Conservation (phyloP, 768 basidiomycete species). For the Boletus sp. region DNA sequence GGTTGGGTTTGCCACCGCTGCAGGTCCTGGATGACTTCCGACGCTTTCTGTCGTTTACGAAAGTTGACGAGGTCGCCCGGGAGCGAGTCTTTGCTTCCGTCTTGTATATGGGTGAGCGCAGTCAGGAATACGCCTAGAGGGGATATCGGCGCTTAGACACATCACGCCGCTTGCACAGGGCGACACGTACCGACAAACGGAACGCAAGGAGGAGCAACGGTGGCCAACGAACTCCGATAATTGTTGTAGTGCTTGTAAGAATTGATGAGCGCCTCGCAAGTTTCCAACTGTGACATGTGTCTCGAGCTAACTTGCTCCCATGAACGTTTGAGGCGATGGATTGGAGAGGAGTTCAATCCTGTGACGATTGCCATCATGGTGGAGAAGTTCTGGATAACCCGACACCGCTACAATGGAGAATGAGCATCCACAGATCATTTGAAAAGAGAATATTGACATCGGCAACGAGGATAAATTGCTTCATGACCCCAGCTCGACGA, state of each 20-base stretch:
- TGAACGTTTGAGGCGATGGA: constrained; percentile 63
- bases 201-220: constrained; percentile 61
- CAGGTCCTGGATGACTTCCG: constrained; percentile 57
- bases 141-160: constrained; percentile 2
- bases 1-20: constrained; percentile 54
- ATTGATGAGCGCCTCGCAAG: constrained; percentile 58
- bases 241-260: constrained; percentile 68
- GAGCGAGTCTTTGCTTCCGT: constrained; percentile 54
- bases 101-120: constrained; percentile 59
- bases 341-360: constrained; percentile 64
- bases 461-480: constrained; percentile 65
- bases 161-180: background rate
- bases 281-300: constrained; percentile 46
- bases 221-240: constrained; percentile 54
- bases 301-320: constrained; percentile 56
- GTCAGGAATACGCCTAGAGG: constrained; percentile 56
- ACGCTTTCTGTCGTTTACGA: constrained; percentile 51
- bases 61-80: constrained; percentile 54
- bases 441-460: constrained; percentile 44
- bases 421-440: constrained; percentile 1
- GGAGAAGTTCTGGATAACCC: constrained; percentile 63
- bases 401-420: constrained; percentile 47
- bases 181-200: constrained; percentile 61
- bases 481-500: constrained; percentile 58
- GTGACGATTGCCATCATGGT: constrained; percentile 68